Base-by-base conservation (phyloP, 1,139 yeast genomes). In the Candida sojae region DNA sequence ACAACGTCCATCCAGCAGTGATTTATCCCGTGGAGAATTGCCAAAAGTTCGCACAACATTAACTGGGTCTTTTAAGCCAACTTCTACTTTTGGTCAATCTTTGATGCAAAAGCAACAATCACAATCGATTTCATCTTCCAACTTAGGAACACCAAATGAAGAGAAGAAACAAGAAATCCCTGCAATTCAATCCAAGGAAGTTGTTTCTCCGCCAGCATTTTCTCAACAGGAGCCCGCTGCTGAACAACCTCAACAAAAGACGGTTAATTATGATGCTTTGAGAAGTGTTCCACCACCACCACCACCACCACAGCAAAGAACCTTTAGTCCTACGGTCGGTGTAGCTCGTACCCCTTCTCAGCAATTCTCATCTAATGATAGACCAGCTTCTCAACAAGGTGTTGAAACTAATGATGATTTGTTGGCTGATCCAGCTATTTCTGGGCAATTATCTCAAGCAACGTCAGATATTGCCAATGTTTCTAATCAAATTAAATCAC, bases 401-500 rank as follows among this genome's bases (percentile, higher is more conserved):
- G 48, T 39, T 26, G 25, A 13, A 8, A 51, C 41, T 10, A 79
- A 79, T 54, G 70, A 68, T 45, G 89, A 83, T 52, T 64, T 83
- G 43, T 69, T 81, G 46, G 84, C 86, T 0, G 70, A 63, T 42
- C 71, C 79, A 1, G 84, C 78, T 46, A 75, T 82, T 5, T 80
- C 90, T 1, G 83, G 84, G 26, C 84, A 86, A 60, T 72, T 90
- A 44, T 84, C 96, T 0, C 82, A 82, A 53, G 92, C 96, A 3
- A 84, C 95, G 12, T 82, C 93, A 3, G 97, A 90, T 57, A 79
- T 89, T 64, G 97, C 96, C 13, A 90, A 92, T 58, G 77, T 88
- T 43, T 87, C 96, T 1, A 89, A 86, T 59, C 97, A 92, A 69
- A 84, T 90, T 52, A 84, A 83, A 52, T 86, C 96, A 0, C 75